phyloP scores from a whole-genome alignment of 805 yeast genomes.

The Candida incommunis region DNA sequence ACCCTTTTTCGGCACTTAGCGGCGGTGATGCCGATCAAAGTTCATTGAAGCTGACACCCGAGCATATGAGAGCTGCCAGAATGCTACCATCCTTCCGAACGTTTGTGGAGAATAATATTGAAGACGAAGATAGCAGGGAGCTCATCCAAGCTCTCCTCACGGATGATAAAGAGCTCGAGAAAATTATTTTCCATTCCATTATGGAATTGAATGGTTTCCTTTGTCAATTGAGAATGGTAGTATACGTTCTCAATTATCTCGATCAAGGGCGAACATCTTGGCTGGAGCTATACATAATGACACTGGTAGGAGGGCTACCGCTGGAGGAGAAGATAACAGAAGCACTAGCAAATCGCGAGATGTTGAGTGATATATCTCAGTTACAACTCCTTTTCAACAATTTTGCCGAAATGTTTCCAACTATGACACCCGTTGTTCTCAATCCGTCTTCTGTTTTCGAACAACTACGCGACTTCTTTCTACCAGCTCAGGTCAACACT shows the following conservation, averaged over 20 bases:
- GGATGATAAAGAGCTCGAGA: slow-evolving; percentile 6
- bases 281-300: not conserved
- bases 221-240: not conserved
- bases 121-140: slow-evolving; percentile 3
- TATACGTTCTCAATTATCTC: not conserved
- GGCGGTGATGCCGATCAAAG: slow-evolving; percentile 2
- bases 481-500: not conserved
- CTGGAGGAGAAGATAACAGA: not conserved
- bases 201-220: not conserved
- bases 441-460: not conserved
- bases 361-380: not conserved
- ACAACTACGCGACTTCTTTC: not conserved
- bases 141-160: slow-evolving; percentile 6
- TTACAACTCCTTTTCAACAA: not conserved
- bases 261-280: not conserved
- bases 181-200: not conserved
- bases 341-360: not conserved
- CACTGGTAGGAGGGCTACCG: not conserved
- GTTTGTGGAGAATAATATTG: slow-evolving; percentile 10
- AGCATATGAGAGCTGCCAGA: slow-evolving; percentile 17
- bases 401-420: not conserved
- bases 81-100: slow-evolving; percentile 24
- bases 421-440: not conserved
- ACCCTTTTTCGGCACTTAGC: slow-evolving; percentile 19
- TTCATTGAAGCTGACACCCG: slow-evolving; percentile 4